phyloP scores from a whole-genome alignment of 257 asterid genomes.

The Catharanthus roseus region DNA sequence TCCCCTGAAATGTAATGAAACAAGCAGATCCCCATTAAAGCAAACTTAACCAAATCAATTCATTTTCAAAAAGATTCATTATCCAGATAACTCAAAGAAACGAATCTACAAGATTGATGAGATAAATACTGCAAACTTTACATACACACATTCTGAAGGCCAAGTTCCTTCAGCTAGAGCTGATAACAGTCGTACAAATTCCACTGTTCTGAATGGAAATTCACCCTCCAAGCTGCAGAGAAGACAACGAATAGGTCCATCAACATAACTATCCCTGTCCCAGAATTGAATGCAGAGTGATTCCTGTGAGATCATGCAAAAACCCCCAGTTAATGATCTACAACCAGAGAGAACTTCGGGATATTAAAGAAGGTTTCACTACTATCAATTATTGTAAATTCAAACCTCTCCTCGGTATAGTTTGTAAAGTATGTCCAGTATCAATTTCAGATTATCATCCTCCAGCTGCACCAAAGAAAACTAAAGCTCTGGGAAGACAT shows the following conservation, averaged over 20 bases:
- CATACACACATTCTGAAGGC: constrained; percentile 98
- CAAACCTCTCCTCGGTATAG: constrained; percentile 93
- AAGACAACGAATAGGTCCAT: constrained; percentile 90
- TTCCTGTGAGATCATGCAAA: constrained; percentile 56
- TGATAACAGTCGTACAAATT: constrained; percentile 64
- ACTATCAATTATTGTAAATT: constrained; percentile 13
- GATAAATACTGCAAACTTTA: constrained; percentile 26
- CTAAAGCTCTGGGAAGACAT: constrained; percentile 19
- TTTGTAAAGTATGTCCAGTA: constrained; percentile 73
- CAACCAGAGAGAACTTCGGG: constrained; percentile 1
- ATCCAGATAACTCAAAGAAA: constrained; percentile 1
- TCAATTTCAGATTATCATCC: constrained; percentile 59
- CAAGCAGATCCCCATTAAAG: neutral
- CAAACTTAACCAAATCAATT: neutral
- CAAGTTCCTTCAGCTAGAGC: constrained; percentile 87
- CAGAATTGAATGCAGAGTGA: constrained; percentile 87
- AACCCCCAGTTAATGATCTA: constrained; percentile 20
- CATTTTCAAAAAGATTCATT: neutral
- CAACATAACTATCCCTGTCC: constrained; percentile 86
- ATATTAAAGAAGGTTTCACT: neutral
- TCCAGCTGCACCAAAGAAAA: constrained; percentile 50
- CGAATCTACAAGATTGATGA: neutral
- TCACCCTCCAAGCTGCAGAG: constrained; percentile 86
- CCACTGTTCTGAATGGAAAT: constrained; percentile 66
- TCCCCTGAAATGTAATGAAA: neutral